Percentiles rank a stretch among this genome's conserved stretches.
Conservation (phyloP, 1,284 basidiomycete genomes). For the Ustanciosporium gigantosporum region DNA sequence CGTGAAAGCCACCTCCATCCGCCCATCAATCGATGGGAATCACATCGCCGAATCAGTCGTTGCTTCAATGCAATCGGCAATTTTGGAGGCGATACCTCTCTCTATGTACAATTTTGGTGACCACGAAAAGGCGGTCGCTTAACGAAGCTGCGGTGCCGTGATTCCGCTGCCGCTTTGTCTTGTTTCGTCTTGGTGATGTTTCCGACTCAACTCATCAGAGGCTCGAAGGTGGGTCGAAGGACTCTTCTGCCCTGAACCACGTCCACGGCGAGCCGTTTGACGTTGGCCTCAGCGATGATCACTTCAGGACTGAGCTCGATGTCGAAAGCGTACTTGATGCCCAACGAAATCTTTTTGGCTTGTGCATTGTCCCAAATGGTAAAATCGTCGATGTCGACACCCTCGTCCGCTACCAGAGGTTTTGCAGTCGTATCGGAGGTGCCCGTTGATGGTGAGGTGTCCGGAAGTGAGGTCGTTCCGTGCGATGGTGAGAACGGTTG, state of each 20-base stretch:
- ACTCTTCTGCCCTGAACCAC: slow-evolving; percentile 80
- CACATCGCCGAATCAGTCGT: too few relatives aligned
- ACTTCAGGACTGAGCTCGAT: slow-evolving; percentile 88
- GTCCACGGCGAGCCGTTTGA: slow-evolving; percentile 73
- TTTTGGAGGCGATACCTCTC: too few relatives aligned
- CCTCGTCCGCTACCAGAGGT: slow-evolving; percentile 1
- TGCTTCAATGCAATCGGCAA: too few relatives aligned
- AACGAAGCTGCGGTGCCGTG: too few relatives aligned
- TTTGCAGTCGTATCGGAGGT: neutral
- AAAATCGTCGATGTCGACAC: slow-evolving; percentile 81
- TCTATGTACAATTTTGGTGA: too few relatives aligned
- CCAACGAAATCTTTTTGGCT: slow-evolving; percentile 79
- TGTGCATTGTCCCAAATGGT: slow-evolving; percentile 87
- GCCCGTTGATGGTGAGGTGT: neutral
- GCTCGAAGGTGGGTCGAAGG: slow-evolving; percentile 54
- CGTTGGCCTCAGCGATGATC: slow-evolving; percentile 88
- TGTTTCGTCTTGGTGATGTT: neutral
- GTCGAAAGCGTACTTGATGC: slow-evolving; percentile 77
- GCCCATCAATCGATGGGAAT: neutral
- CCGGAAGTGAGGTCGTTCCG: neutral
- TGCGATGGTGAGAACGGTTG: too few relatives aligned
- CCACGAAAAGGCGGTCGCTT: too few relatives aligned
- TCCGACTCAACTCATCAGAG: slow-evolving; percentile 14
- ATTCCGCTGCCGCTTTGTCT: too few relatives aligned
- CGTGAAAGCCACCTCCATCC: slow-evolving; percentile 10